Percentiles rank a stretch among this genome's conserved stretches.
These are phyloP conservation scores for Suillus spraguei DNA, from an alignment of 768 basidiomycete species.

Conservation along the genomic window DNA sequence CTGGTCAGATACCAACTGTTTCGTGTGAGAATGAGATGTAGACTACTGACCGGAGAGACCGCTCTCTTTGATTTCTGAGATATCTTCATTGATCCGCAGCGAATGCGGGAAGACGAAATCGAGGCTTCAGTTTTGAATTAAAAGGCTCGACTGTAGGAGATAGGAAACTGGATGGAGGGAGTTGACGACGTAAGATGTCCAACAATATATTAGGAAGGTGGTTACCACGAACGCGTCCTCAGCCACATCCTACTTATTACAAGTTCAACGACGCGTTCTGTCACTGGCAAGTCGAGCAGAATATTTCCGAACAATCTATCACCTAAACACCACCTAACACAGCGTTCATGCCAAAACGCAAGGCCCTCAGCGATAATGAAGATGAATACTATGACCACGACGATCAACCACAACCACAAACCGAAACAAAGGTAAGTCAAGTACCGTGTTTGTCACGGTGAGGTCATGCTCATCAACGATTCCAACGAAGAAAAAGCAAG, in stretches of 20 bases:
- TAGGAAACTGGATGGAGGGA: slow-evolving; percentile 12
- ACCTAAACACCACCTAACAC: background rate
- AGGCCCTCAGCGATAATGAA: slow-evolving; percentile 21
- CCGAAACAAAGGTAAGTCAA: background rate
- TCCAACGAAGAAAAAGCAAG: background rate
- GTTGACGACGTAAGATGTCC: slow-evolving; percentile 22
- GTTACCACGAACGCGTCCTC: slow-evolving; percentile 21
- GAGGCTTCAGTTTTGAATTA: slow-evolving; percentile 16
- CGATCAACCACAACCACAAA: background rate
- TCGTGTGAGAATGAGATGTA: slow-evolving; percentile 9
- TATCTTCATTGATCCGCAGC: slow-evolving; percentile 83
- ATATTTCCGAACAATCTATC: background rate
- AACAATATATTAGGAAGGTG: slow-evolving; percentile 35
- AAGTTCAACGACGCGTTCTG: slow-evolving; percentile 18
- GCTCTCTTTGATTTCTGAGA: slow-evolving; percentile 83
- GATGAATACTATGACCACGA: slow-evolving; percentile 21
- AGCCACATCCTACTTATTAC: slow-evolving; percentile 1
- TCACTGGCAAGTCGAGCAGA: background rate
- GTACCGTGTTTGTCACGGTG: too few relatives aligned
- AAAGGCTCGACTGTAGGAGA: slow-evolving; percentile 18
- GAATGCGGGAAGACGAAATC: slow-evolving; percentile 35
- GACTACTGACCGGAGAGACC: slow-evolving; percentile 66
- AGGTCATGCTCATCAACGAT: background rate
- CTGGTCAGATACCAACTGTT: slow-evolving; percentile 11
- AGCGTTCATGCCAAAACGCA: slow-evolving; percentile 21